phyloP scores from a whole-genome alignment of 306 rosid genomes.

The Quercus bicolor region DNA sequence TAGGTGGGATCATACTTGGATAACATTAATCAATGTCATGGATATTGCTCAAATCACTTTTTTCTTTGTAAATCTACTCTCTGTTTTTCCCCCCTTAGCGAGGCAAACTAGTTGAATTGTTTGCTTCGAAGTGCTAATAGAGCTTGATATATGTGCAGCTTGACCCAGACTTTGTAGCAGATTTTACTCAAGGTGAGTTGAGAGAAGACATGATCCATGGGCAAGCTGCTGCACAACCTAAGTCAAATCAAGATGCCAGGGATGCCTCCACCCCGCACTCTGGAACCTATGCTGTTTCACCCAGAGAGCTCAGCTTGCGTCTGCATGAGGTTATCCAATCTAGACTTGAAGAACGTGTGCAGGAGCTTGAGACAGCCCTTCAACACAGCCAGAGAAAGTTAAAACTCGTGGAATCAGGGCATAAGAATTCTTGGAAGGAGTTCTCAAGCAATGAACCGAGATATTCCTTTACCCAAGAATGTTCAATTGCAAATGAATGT shows the following conservation, averaged over 20 bases:
- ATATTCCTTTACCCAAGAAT: constrained; percentile 28
- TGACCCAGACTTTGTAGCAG: constrained; percentile 56
- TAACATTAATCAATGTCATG: background rate
- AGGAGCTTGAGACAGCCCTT: constrained; percentile 75
- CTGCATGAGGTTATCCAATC: constrained; percentile 73
- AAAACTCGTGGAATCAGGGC: constrained; percentile 34
- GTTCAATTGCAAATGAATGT: constrained; percentile 26
- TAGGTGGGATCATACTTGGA: background rate
- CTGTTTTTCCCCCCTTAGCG: background rate
- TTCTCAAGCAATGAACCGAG: constrained; percentile 19
- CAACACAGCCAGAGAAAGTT: constrained; percentile 54
- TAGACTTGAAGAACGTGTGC: constrained; percentile 60
- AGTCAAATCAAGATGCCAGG: constrained; percentile 30
- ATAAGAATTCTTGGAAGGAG: constrained; percentile 18
- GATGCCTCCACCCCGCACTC: constrained; percentile 35
- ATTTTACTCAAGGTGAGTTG: constrained; percentile 65
- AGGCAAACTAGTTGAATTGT: background rate
- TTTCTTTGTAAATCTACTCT: background rate
- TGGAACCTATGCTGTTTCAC: constrained; percentile 65
- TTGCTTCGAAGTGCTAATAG: constrained; percentile 18
- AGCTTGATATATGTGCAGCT: constrained; percentile 44
- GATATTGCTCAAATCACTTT: background rate
- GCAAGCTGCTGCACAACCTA: constrained; percentile 11
- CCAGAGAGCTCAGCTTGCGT: constrained; percentile 60
- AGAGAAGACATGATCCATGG: constrained; percentile 34